phyloP scores from a whole-genome alignment of 2,329 filamentous ascomycete genomes.

The Neonectria neomacrospora region DNA sequence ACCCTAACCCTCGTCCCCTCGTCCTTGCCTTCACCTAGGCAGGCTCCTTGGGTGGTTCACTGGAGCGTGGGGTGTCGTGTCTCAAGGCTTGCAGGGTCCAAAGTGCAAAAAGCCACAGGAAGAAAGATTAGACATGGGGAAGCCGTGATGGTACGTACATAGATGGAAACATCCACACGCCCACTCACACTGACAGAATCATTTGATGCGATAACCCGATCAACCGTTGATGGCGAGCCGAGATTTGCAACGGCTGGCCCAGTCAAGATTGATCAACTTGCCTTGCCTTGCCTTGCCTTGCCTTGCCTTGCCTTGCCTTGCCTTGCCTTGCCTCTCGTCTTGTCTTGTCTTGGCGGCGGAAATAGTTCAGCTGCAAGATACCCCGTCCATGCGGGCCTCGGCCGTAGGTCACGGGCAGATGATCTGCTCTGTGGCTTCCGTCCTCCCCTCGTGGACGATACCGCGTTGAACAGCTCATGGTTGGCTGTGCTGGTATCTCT shows the following conservation, averaged over 20 bases:
- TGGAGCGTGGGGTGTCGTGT: slow-evolving; percentile 25
- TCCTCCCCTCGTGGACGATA: not conserved
- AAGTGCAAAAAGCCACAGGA: not conserved
- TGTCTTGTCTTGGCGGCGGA: slow-evolving; percentile 8
- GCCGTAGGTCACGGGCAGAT: slow-evolving; percentile 15
- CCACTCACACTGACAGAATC: slow-evolving; percentile 4
- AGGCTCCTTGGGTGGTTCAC: slow-evolving; percentile 17
- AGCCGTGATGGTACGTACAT: not conserved
- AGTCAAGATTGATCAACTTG: not conserved
- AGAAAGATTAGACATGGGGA: slow-evolving; percentile 8
- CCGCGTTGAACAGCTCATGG: slow-evolving; percentile 10
- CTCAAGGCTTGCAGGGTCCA: not conserved
- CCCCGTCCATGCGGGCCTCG: not conserved
- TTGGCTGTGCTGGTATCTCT: not conserved
- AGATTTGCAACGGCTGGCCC: slow-evolving; percentile 2
- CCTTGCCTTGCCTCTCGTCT: slow-evolving; percentile 8
- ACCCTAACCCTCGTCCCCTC: slow-evolving; percentile 5
- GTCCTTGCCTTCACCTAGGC: slow-evolving; percentile 1
- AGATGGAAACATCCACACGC: slow-evolving; percentile 11
- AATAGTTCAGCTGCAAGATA: slow-evolving; percentile 16
- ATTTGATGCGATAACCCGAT: slow-evolving; percentile 13
- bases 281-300: slow-evolving; percentile 10
- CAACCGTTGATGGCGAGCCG: slow-evolving; percentile 15
- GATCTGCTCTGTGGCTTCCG: slow-evolving; percentile 1
- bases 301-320: slow-evolving; percentile 12